These are phyloP conservation scores for Podila minutissima DNA, from an alignment of 192 early-diverging fungal species.

Conservation along the genomic window DNA sequence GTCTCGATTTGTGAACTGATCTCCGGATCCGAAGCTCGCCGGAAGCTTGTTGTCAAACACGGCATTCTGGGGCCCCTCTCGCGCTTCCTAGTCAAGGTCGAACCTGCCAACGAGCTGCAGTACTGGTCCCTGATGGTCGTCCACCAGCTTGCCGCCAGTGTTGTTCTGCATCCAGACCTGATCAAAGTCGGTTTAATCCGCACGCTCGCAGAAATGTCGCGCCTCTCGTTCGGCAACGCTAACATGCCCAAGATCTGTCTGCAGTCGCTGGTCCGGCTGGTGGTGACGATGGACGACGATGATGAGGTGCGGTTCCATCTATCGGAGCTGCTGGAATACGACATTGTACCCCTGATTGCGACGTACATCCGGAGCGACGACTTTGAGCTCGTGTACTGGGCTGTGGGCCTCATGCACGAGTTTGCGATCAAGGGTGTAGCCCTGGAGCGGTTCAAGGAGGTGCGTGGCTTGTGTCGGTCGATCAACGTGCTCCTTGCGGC, in stretches of 20 bases:
- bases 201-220: constrained; percentile 70
- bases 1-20: constrained; percentile 78
- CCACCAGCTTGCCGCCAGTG: constrained; percentile 72
- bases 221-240: constrained; percentile 83
- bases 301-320: constrained; percentile 61
- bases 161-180: constrained; percentile 15
- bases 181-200: constrained; percentile 59
- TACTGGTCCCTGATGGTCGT: constrained; percentile 84
- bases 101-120: constrained; percentile 77
- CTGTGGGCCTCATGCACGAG: constrained; percentile 82
- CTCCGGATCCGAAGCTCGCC: constrained; percentile 66
- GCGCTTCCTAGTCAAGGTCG: constrained; percentile 61
- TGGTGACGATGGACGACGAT: constrained; percentile 63
- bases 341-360: constrained; percentile 74
- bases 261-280: constrained; percentile 76
- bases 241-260: constrained; percentile 87
- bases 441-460: constrained; percentile 63
- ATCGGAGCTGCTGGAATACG: constrained; percentile 63
- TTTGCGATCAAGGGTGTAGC: constrained; percentile 75
- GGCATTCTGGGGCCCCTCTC: constrained; percentile 70
- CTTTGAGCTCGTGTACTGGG: constrained; percentile 81
- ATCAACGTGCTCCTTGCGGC: constrained; percentile 65
- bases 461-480: constrained; percentile 68
- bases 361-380: constrained; percentile 80
- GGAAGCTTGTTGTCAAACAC: constrained; percentile 64